These are phyloP conservation scores for Kwoniella bestiolae DNA, from an alignment of 768 basidiomycete species.

Conservation along the genomic window DNA sequence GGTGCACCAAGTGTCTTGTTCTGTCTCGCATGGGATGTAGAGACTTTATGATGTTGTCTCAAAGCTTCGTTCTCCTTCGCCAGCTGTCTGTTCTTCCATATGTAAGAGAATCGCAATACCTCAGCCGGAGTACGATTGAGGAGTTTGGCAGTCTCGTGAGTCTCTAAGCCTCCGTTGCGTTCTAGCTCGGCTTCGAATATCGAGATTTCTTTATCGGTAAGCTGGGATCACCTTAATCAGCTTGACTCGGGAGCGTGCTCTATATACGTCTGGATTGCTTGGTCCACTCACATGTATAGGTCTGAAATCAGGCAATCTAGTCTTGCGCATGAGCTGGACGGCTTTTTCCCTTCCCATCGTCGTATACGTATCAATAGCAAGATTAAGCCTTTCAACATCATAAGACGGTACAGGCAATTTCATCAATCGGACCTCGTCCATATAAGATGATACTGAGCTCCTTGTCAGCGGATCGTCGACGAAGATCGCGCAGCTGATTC, in stretches of 20 bases:
- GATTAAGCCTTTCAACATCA: conserved; percentile 46
- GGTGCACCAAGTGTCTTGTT: conserved; percentile 51
- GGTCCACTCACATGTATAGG: conserved; percentile 43
- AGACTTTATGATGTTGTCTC: conserved; percentile 43
- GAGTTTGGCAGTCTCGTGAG: conserved; percentile 47
- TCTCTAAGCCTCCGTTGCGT: conserved; percentile 47
- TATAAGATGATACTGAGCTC: conserved; percentile 34
- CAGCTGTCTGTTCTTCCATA: conserved; percentile 53
- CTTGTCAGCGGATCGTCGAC: no score
- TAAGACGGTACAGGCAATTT: conserved; percentile 44
- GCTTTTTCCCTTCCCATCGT: conserved; percentile 35
- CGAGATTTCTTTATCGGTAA: conserved; percentile 42
- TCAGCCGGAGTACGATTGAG: conserved; percentile 43
- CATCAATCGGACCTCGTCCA: conserved; percentile 34
- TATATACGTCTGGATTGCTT: no score
- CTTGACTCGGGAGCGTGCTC: no score
- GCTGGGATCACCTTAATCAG: conserved; percentile 27
- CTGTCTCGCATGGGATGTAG: conserved; percentile 38
- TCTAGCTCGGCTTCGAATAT: conserved; percentile 50
- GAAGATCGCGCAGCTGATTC: no score
- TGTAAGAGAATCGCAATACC: conserved; percentile 54
- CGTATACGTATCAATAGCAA: conserved; percentile 32
- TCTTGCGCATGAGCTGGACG: conserved; percentile 25
- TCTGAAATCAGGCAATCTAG: conserved; percentile 39
- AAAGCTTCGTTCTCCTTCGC: conserved; percentile 47